A percentile compares a stretch with the other conserved stretches of the same genome.
Evolutionary conservation across 192 early-diverging fungal genomes (phyloP).

Genomic region (Coemansia sp.): DNA sequence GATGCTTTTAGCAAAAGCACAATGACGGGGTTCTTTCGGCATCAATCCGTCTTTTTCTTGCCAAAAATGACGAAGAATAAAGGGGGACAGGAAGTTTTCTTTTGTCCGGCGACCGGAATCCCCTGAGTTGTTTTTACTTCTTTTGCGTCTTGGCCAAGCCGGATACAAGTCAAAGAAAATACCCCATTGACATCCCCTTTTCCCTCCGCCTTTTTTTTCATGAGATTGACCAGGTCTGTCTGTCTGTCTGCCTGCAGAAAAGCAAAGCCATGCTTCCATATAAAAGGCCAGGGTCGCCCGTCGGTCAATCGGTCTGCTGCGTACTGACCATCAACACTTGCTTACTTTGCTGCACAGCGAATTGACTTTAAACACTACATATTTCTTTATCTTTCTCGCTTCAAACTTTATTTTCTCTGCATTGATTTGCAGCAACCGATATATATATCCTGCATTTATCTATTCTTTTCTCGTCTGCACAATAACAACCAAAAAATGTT

Average conservation of each 20-base stretch:
- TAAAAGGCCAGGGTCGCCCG: neutral
- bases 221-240: neutral
- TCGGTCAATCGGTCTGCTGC: neutral
- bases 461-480: neutral
- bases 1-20: neutral
- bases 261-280: neutral
- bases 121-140: neutral
- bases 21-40: neutral
- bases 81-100: neutral
- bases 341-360: neutral
- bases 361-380: neutral
- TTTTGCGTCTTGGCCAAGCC: constrained; percentile 1
- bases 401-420: neutral
- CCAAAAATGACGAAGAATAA: neutral
- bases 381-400: neutral
- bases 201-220: constrained; percentile 2
- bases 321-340: neutral
- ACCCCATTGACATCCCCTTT: constrained; percentile 1
- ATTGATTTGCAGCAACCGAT: neutral
- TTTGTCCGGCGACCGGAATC: constrained; percentile 12
- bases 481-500: constrained; percentile 11
- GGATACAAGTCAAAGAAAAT: constrained; percentile 1
- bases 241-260: neutral
- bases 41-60: neutral
- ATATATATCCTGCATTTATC: neutral